These are phyloP conservation scores for Chenopodium formosanum DNA, from an alignment of 148 eudicot genomes.

Conservation along the genomic window DNA sequence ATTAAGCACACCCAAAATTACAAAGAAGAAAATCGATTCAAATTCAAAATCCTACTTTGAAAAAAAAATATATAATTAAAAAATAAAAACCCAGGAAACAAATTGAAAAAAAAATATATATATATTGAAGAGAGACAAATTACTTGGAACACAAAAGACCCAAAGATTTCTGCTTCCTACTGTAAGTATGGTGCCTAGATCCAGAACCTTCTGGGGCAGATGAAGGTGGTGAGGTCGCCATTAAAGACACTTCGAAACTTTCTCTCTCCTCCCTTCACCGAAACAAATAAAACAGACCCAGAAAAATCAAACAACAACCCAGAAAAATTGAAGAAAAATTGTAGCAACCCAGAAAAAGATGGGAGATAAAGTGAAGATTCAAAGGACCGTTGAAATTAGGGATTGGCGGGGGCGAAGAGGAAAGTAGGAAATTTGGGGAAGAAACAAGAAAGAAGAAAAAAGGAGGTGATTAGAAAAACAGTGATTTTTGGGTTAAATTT, in stretches of 20 bases:
- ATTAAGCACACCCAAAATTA: neutral
- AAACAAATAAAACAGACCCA: neutral
- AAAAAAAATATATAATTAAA: neutral
- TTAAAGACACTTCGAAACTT: neutral
- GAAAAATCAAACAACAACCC: neutral
- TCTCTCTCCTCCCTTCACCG: neutral
- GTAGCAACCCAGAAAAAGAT: neutral
- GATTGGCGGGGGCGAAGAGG: constrained; percentile 18
- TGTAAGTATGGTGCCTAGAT: constrained; percentile 53
- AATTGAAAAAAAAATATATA: neutral
- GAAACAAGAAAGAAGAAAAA: neutral
- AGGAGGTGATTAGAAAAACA: neutral
- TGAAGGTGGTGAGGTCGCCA: constrained; percentile 35
- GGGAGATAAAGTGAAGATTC: neutral
- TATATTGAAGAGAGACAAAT: neutral
- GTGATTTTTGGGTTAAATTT: neutral
- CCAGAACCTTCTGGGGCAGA: constrained; percentile 39
- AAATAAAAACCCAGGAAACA: neutral
- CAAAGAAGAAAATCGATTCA: neutral
- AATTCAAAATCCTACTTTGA: neutral
- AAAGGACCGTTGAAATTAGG: constrained; percentile 20
- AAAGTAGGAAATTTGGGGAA: neutral
- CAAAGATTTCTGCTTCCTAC: constrained; percentile 83
- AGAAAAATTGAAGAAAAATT: constrained; percentile 6
- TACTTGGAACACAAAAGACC: constrained; percentile 95